Conservation (phyloP, 768 basidiomycete genomes). For the Crepidotus variabilis region DNA sequence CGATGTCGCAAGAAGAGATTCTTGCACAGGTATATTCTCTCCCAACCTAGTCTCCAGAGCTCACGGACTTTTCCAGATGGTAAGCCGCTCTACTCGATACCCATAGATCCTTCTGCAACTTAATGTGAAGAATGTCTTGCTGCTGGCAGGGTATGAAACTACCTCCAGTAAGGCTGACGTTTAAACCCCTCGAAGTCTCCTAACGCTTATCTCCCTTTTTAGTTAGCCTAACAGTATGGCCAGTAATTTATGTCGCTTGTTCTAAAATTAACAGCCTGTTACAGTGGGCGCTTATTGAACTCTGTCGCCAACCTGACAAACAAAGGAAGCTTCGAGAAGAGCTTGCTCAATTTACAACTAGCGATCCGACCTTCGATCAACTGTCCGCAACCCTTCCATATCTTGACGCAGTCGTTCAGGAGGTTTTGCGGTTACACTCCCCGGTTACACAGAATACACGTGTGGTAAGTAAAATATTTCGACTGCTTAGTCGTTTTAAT, state of each 20-base stretch:
- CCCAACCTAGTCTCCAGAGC: background rate
- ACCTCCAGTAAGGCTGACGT: slow-evolving; percentile 37
- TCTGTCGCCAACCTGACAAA: slow-evolving; percentile 37
- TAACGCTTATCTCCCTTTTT: background rate
- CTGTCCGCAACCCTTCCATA: slow-evolving; percentile 47
- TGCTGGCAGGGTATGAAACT: slow-evolving; percentile 50
- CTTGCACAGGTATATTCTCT: slow-evolving; percentile 26
- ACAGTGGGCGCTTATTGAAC: slow-evolving; percentile 59
- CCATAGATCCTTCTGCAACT: background rate
- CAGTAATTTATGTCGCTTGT: background rate
- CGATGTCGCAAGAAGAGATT: slow-evolving; percentile 34
- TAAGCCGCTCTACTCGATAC: background rate
- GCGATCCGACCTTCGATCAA: slow-evolving; percentile 54
- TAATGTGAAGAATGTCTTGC: slow-evolving; percentile 27
- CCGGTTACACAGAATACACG: slow-evolving; percentile 30
- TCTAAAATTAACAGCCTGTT: background rate
- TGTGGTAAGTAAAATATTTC: slow-evolving; percentile 26
- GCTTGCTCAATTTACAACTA: slow-evolving; percentile 32
- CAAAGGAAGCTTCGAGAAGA: slow-evolving; percentile 51
- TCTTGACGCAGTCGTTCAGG: slow-evolving; percentile 48
- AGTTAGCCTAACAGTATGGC: slow-evolving; percentile 35
- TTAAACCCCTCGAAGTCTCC: background rate
- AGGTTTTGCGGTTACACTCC: slow-evolving; percentile 38
- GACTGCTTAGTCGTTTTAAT: background rate
- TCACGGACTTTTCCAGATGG: slow-evolving; percentile 9